These are phyloP conservation scores for Backusella australiensis DNA, from an alignment of 192 early-diverging fungal genomes.

Conservation along the genomic window DNA sequence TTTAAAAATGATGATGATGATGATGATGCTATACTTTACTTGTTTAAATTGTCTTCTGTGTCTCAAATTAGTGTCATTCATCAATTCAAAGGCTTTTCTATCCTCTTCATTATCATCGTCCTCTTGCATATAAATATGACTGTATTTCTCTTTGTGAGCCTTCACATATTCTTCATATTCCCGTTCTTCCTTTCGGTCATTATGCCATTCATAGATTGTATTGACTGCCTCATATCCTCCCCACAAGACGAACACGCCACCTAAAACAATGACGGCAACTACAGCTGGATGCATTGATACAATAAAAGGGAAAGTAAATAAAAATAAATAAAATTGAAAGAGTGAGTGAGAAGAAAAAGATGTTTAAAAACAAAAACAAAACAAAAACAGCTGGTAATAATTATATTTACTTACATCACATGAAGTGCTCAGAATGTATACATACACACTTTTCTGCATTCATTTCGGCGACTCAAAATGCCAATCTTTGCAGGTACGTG, in stretches of 20 bases:
- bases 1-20: background rate
- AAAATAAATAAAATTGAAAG: background rate
- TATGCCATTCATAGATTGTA: slow-evolving; percentile 10
- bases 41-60: slow-evolving; percentile 4
- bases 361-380: background rate
- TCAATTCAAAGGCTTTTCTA: background rate
- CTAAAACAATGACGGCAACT: slow-evolving; percentile 15
- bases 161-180: slow-evolving; percentile 22
- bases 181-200: slow-evolving; percentile 8
- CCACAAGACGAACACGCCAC: background rate
- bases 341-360: background rate
- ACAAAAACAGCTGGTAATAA: background rate
- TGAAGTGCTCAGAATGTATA: background rate
- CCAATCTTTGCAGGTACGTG: background rate
- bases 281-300: slow-evolving; percentile 20
- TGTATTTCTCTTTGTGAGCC: background rate
- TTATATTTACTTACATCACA: slow-evolving; percentile 1
- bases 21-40: background rate
- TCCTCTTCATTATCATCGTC: slow-evolving; percentile 9
- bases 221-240: slow-evolving; percentile 13
- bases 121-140: background rate
- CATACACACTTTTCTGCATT: background rate
- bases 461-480: background rate
- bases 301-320: background rate
- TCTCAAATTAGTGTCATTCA: background rate